A percentile compares a stretch with the other conserved stretches of the same genome.
These are phyloP conservation scores for Mycena amicta DNA, from an alignment of 768 basidiomycete genomes.

Conservation along the genomic window DNA sequence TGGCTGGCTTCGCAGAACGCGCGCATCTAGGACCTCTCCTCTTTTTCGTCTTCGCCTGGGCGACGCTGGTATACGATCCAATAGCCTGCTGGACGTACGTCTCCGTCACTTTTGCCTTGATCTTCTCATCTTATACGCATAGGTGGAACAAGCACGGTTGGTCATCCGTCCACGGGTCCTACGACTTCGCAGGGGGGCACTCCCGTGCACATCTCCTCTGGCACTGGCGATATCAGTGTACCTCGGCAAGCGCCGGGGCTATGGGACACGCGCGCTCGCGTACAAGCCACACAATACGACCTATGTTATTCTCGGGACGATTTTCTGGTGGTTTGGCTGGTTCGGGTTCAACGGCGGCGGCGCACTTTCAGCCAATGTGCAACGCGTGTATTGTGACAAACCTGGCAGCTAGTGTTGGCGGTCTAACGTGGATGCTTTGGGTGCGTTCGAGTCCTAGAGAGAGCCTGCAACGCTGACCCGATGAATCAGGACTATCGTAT, in stretches of 20 bases:
- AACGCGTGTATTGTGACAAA: constrained; percentile 94
- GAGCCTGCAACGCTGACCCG: no score
- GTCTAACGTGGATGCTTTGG: constrained; percentile 94
- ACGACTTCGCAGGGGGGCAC: constrained; percentile 55
- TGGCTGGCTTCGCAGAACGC: constrained; percentile 90
- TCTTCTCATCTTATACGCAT: constrained; percentile 27
- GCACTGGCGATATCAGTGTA: no score
- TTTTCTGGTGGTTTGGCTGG: constrained; percentile 82
- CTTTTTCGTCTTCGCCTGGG: constrained; percentile 90
- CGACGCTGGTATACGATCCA: constrained; percentile 88
- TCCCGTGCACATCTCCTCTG: constrained; percentile 40
- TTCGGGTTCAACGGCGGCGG: constrained; percentile 95
- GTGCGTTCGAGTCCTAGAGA: no score
- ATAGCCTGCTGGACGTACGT: no score
- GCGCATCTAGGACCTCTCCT: constrained; percentile 82
- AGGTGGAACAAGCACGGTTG: constrained; percentile 85
- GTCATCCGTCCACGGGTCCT: constrained; percentile 76
- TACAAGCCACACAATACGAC: constrained; percentile 95
- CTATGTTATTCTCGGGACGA: constrained; percentile 91
- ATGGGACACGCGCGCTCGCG: constrained; percentile 55
- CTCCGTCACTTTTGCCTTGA: neutral
- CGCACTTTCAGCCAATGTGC: constrained; percentile 84
- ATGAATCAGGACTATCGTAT: no score
- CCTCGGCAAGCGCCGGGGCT: no score
- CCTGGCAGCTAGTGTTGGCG: constrained; percentile 83